phyloP scores from a whole-genome alignment of 176 grass and related monocot species.

The Raddia distichophylla region DNA sequence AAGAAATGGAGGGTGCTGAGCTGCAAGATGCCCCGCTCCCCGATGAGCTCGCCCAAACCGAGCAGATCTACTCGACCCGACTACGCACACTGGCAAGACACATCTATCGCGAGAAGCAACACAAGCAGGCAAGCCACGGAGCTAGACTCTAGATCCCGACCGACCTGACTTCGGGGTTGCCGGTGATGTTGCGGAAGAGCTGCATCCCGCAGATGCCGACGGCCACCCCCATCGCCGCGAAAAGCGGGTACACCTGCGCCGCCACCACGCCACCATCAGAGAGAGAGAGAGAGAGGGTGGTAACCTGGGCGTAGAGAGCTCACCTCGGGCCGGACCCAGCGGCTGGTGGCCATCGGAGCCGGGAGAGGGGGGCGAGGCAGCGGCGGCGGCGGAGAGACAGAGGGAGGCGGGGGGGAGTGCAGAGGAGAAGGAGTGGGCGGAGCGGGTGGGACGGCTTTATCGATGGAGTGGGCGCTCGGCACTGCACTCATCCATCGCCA shows the following conservation, averaged over 20 bases:
- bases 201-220: conserved; percentile 67
- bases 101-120: background rate
- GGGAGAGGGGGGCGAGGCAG: conserved; percentile 1
- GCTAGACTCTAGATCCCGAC: conserved; percentile 26
- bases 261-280: background rate
- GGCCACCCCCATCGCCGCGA: conserved; percentile 75
- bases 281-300: background rate
- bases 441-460: conserved; percentile 42
- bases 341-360: conserved; percentile 62
- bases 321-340: conserved; percentile 86
- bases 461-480: background rate
- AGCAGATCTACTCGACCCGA: conserved; percentile 34
- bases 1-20: background rate
- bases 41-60: background rate
- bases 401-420: conserved; percentile 20
- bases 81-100: background rate
- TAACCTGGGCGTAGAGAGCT: background rate
- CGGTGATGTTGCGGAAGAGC: conserved; percentile 70
- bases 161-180: conserved; percentile 95
- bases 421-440: conserved; percentile 2
- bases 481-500: no score
- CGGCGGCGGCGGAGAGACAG: conserved; percentile 18
- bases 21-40: background rate
- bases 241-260: conserved; percentile 84
- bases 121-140: background rate